A percentile compares a stretch with the other conserved stretches of the same genome.
These are phyloP conservation scores for Eucalyptus curtisii DNA, from an alignment of 345 rosid genomes.

Conservation along the genomic window DNA sequence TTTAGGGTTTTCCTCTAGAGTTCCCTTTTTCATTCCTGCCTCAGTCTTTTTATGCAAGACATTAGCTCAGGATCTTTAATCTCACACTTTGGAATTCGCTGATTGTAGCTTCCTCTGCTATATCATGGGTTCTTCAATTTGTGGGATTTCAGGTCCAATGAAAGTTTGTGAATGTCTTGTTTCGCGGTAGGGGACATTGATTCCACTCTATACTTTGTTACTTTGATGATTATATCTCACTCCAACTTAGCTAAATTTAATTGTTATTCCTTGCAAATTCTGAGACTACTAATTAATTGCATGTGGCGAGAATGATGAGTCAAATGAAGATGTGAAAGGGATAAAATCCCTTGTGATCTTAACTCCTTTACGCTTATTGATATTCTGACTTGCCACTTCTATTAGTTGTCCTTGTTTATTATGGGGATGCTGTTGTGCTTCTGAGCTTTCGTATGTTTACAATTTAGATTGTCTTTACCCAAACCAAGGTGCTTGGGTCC, in stretches of 20 bases:
- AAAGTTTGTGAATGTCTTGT: constrained; percentile 1
- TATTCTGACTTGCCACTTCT: background rate
- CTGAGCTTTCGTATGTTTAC: background rate
- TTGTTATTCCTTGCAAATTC: background rate
- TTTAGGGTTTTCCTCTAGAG: constrained; percentile 42
- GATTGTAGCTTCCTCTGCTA: background rate
- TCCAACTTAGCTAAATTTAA: background rate
- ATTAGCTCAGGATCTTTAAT: background rate
- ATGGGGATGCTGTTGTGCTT: background rate
- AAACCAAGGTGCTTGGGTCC: background rate
- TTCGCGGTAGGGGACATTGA: background rate
- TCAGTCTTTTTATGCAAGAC: background rate
- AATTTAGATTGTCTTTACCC: background rate
- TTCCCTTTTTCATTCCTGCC: background rate
- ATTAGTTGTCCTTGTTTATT: background rate
- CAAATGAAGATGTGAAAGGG: background rate
- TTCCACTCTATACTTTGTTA: background rate
- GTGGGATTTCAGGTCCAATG: background rate
- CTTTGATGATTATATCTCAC: background rate
- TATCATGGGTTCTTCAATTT: background rate
- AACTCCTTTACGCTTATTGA: background rate
- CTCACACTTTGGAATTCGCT: background rate
- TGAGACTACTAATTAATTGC: background rate
- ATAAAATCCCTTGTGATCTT: background rate
- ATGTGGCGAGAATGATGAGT: background rate